These are phyloP conservation scores for Hemerocallis citrina DNA, from an alignment of 106 monocot genomes.

Conservation along the genomic window DNA sequence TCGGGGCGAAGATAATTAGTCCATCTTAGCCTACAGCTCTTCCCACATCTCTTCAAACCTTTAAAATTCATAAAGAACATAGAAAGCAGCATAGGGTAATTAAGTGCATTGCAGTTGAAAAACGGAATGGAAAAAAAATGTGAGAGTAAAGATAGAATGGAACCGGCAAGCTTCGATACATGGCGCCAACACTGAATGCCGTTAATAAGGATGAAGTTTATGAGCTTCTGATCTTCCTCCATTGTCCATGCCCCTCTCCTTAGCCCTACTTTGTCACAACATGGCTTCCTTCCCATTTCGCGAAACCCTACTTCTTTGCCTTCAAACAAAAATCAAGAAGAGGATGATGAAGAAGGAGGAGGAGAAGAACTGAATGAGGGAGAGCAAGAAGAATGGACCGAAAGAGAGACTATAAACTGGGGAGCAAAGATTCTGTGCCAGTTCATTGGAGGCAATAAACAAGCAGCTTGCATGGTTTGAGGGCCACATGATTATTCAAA, in stretches of 20 bases:
- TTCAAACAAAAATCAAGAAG: neutral
- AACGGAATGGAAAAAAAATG: no score
- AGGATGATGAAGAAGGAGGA: neutral
- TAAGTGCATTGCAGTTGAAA: no score
- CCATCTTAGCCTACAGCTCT: slow-evolving; percentile 48
- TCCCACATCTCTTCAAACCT: slow-evolving; percentile 49
- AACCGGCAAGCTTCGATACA: slow-evolving; percentile 31
- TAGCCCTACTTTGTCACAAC: slow-evolving; percentile 30
- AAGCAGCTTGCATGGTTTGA: neutral
- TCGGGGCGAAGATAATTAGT: slow-evolving; percentile 40
- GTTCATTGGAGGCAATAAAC: neutral
- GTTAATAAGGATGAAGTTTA: slow-evolving; percentile 30
- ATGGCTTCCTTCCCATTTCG: slow-evolving; percentile 33
- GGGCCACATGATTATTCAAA: slow-evolving; percentile 1
- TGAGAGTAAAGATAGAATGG: no score
- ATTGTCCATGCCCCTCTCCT: slow-evolving; percentile 32
- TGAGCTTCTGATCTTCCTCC: slow-evolving; percentile 34
- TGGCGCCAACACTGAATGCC: slow-evolving; percentile 34
- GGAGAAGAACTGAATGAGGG: neutral
- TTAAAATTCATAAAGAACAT: neutral
- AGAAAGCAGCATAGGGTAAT: no score
- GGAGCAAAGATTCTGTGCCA: neutral
- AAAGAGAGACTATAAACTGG: neutral
- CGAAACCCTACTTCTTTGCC: neutral
- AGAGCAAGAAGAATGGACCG: neutral